A percentile compares a stretch with the other conserved stretches of the same genome.
These are phyloP conservation scores for Biscogniauxia sp. DNA, from an alignment of 2,329 filamentous ascomycete species.

Conservation along the genomic window DNA sequence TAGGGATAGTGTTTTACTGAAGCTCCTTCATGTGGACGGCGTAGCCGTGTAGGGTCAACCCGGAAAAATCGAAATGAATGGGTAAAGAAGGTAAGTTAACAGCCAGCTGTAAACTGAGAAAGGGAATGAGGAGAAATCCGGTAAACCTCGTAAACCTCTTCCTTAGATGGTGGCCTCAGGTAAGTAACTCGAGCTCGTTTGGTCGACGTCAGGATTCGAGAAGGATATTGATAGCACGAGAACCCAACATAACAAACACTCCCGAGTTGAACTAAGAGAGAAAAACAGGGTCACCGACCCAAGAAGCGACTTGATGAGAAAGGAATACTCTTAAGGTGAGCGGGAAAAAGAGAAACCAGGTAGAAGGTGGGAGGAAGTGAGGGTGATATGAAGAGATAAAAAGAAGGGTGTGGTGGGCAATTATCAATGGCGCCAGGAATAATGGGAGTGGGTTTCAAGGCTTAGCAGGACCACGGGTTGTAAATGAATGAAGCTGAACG, in stretches of 20 bases:
- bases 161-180: background rate
- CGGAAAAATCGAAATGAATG: background rate
- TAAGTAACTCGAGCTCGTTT: background rate
- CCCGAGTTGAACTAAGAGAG: background rate
- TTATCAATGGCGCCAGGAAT: background rate
- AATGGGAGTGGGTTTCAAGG: background rate
- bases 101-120: background rate
- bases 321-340: background rate
- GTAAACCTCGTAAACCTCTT: background rate
- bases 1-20: background rate
- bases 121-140: background rate
- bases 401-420: background rate
- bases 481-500: background rate
- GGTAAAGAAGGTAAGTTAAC: background rate
- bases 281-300: background rate
- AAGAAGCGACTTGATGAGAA: background rate
- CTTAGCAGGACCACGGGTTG: background rate
- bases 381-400: no score
- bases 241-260: background rate
- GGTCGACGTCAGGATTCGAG: background rate
- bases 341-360: background rate
- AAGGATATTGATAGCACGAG: background rate
- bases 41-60: background rate
- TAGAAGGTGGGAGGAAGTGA: background rate
- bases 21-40: background rate